Conservation (phyloP, 495 filamentous ascomycete species). For the Hypoxylon fragiforme region DNA sequence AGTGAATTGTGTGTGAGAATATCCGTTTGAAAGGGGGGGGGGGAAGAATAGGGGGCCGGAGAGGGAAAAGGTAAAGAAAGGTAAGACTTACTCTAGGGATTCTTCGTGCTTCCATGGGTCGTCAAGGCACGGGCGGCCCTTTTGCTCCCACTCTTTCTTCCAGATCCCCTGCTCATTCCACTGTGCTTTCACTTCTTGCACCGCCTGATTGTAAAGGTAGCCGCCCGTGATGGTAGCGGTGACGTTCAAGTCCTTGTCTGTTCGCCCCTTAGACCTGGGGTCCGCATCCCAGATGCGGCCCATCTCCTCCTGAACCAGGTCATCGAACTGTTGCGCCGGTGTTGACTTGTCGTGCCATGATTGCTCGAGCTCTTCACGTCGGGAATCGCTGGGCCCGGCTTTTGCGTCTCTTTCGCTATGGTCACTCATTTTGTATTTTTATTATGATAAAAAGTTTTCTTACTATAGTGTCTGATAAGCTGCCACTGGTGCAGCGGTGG, state of each 20-base stretch:
- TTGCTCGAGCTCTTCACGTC: not conserved
- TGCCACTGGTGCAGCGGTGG: too few species aligned
- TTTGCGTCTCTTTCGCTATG: too few species aligned
- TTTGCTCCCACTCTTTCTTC: conserved; percentile 21
- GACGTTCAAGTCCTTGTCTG: not conserved
- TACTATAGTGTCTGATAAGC: too few species aligned
- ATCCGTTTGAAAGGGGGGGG: too few species aligned
- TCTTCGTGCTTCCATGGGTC: conserved; percentile 20
- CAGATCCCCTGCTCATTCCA: conserved; percentile 41
- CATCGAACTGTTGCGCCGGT: conserved; percentile 1
- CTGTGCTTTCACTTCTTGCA: conserved; percentile 15
- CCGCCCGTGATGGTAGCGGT: not conserved
- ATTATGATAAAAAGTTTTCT: too few species aligned
- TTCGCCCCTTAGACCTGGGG: not conserved
- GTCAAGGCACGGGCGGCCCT: not conserved
- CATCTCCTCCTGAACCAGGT: conserved; percentile 10
- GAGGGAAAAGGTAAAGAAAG: too few species aligned
- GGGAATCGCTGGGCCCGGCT: not conserved
- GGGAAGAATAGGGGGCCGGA: too few species aligned
- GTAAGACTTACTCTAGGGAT: not conserved
- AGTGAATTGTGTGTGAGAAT: too few species aligned
- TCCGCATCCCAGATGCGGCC: conserved; percentile 3
- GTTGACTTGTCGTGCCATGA: not conserved
- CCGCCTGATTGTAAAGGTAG: conserved; percentile 1
- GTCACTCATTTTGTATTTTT: too few species aligned